A percentile compares a stretch with the other conserved stretches of the same genome.
Conservation (phyloP, 345 rosid genomes). For the Bretschneidera sinensis region DNA sequence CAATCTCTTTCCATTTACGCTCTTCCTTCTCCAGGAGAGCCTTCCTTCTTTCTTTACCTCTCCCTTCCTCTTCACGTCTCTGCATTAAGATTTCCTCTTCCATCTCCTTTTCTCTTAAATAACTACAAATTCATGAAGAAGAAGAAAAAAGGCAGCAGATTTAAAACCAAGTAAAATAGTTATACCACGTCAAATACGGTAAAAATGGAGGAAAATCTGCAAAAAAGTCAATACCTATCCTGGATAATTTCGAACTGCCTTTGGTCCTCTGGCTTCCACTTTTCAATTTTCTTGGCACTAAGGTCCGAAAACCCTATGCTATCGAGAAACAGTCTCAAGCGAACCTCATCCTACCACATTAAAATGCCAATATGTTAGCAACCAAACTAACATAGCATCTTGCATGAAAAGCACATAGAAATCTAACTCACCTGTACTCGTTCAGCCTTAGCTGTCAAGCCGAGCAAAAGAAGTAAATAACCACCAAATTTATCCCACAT, state of each 20-base stretch:
- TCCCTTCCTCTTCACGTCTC: conserved; percentile 99
- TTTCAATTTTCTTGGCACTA: conserved; percentile 95
- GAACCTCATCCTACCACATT: conserved; percentile 83
- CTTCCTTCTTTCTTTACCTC: conserved; percentile 98
- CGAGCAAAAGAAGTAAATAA: conserved; percentile 86
- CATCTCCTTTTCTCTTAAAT: conserved; percentile 99
- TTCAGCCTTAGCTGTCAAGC: conserved; percentile 98
- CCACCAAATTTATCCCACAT: conserved; percentile 99
- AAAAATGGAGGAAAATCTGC: conserved; percentile 5
- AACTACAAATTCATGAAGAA: conserved; percentile 38
- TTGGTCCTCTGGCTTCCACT: conserved; percentile 99
- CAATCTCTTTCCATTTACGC: conserved; percentile 99
- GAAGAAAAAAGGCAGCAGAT: neutral
- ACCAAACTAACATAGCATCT: conserved; percentile 13
- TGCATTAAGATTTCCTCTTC: conserved; percentile 97
- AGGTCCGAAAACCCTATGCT: conserved; percentile 97
- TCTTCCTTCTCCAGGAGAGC: conserved; percentile 98
- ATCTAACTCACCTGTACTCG: conserved; percentile 74
- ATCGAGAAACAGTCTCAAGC: conserved; percentile 93
- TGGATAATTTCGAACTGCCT: conserved; percentile 96
- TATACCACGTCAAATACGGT: neutral
- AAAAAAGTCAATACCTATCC: conserved; percentile 62
- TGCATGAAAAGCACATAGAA: conserved; percentile 14
- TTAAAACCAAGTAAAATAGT: conserved; percentile 1
- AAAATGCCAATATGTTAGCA: conserved; percentile 7